Evolutionary conservation across 106 monocot genomes (phyloP), one percentile per base, ranked within the genome.

Genomic region (Allium cepa): DNA sequence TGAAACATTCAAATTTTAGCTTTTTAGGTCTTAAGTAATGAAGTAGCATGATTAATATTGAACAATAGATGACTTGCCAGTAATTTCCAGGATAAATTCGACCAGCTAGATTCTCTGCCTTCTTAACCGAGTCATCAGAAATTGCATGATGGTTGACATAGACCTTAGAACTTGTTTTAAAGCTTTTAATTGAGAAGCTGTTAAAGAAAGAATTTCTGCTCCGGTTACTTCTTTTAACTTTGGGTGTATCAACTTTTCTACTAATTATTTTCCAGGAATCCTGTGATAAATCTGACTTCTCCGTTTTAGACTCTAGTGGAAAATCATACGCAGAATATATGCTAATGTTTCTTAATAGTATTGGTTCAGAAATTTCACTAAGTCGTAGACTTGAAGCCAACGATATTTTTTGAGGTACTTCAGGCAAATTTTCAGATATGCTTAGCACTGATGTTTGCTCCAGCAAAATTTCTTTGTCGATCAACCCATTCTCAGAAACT

Each of bases 41-140:
- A 0, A 2, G 36, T 36, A 36, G 5, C 3, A 36, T 36, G 36
- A 36, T 36, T 36, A 36, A 36, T 36, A 36, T 36, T 36, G 36
- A 36, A 36, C 36, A 36, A 36, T 4, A 36, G 3, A 36, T 36
- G 3, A 36, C 36, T 36, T 87, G 93, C 99, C 99, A 99, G 73
- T 85, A 99, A 11, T 87, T 82, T 68, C 93, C 99, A 56, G 93
- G 80, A 83, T 85, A 77, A 61, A 99, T 87, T 13, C 80, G 76
- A 26, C 99, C 99, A 58, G 99, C 90, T 67, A 71, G 77, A 60
- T 93, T 92, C 73, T 99, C 99, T 53, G 90, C 99, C 85, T 85
- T 99, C 79, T 85, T 99, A 49, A 93, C 68, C 18, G 82, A 61
- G 36, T 87, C 84, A 63, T 93, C 99, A 65, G 99, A 73, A 50